Base-by-base conservation (phyloP, 1,284 basidiomycete genomes). In the Puccinia polysora region DNA sequence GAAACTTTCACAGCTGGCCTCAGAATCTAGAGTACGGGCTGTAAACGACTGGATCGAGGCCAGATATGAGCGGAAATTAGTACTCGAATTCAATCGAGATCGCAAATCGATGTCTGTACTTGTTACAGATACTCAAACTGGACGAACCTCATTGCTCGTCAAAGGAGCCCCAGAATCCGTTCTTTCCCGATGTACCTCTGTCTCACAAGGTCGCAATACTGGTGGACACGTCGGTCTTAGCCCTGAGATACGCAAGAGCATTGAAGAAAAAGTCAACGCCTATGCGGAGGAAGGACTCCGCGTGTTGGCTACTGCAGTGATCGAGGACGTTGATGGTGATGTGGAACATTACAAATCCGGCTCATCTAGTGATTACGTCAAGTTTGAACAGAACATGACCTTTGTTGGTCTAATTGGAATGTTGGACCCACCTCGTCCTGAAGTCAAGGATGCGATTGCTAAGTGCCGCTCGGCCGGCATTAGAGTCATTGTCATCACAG, bases 91-190 rank as follows among this genome's bases (percentile, higher is more conserved):
- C 81, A 90, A 91, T 32, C 88, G 95, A 40, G 96, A 98, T 81
- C 89, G 95, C 80, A 98, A 97, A 82, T 94, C 93, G 85, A 98
- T 97, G 95, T 97, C 94, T 28, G 92, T 96, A 45, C 86, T 97
- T 59, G 87, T 90, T 60, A 84, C 82, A 74, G 78, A 75, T 30
- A 81, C 84, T 74, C 84, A 86, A 10, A 80, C 81, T 4, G 86
- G 87, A 43, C 81, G 60, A 23, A 77, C 77, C 25, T 77, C 87
- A 20, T 83, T 95, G 2, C 88, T 93, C 77, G 91, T 90, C 79
- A 98, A 98, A 81, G 95, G 96, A 56, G 96, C 95, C 0, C 95
- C 94, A 2, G 95, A 98, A 82, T 88, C 89, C 23, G 89, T 99
- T 43, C 83, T 98, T 73, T 91, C 94, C 64, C 88, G 91, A 55